A percentile compares a stretch with the other conserved stretches of the same genome.
Conservation (phyloP, 2,329 filamentous ascomycete species). For the Coniochaeta ligniaria region DNA sequence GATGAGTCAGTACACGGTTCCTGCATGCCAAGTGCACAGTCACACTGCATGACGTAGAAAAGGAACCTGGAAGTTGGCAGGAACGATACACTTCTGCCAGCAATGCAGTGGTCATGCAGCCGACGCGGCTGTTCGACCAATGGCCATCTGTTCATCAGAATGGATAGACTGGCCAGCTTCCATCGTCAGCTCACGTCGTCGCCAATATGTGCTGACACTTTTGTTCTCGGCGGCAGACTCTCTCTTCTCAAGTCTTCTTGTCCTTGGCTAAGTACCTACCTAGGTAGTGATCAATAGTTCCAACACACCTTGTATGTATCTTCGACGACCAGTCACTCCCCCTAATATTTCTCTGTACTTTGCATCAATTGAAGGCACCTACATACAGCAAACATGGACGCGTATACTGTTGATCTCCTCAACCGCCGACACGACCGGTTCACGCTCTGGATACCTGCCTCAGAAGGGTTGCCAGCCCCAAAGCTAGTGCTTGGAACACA, state of each 20-base stretch:
- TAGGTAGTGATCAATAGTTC: not conserved
- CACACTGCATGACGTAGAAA: not conserved
- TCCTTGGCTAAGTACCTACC: no score
- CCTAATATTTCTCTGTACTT: not conserved
- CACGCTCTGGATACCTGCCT: slow-evolving; percentile 15
- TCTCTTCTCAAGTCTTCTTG: not conserved
- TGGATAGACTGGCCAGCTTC: no score
- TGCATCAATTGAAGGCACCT: not conserved
- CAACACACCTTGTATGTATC: not conserved
- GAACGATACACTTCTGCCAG: not conserved
- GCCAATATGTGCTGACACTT: not conserved
- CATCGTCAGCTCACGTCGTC: not conserved
- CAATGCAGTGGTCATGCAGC: not conserved
- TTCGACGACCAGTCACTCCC: not conserved
- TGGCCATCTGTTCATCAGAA: no score
- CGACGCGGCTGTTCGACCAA: not conserved
- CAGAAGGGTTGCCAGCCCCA: slow-evolving; percentile 2
- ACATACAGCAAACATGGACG: not conserved
- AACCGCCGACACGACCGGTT: slow-evolving; percentile 10
- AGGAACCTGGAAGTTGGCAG: not conserved
- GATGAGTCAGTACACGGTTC: not conserved
- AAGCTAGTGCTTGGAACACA: slow-evolving; percentile 11
- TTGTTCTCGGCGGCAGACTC: not conserved
- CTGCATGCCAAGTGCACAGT: not conserved
- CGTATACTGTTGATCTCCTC: slow-evolving; percentile 7